A percentile compares a stretch with the other conserved stretches of the same genome.
These are phyloP conservation scores for Azolla pinnata DNA, from an alignment of 75 land plant genomes.

Conservation along the genomic window DNA sequence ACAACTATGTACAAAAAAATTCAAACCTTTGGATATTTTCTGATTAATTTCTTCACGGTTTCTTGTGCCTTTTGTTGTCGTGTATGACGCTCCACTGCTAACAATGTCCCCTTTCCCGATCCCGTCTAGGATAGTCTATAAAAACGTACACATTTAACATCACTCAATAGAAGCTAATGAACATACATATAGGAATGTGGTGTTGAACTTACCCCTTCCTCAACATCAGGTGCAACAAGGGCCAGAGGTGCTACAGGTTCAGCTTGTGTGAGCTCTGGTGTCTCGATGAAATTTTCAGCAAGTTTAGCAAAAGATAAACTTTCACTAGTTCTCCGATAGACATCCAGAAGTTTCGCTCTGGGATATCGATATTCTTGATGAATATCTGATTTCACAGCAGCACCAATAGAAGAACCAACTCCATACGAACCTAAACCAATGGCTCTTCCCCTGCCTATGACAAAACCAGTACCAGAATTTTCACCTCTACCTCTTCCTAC, in stretches of 20 bases:
- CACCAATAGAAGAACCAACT: slow-evolving; percentile 18
- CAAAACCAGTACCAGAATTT: slow-evolving; percentile 24
- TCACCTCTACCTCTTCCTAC: slow-evolving; percentile 60
- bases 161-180: too few relatives aligned
- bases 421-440: slow-evolving; percentile 14
- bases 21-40: too few relatives aligned
- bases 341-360: slow-evolving; percentile 74
- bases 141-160: too few relatives aligned
- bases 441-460: slow-evolving; percentile 53
- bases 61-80: slow-evolving; percentile 48
- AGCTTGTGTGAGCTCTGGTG: slow-evolving; percentile 47
- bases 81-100: slow-evolving; percentile 71
- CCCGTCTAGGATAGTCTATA: slow-evolving; percentile 57
- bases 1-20: too few relatives aligned
- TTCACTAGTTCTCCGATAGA: slow-evolving; percentile 32
- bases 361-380: slow-evolving; percentile 28
- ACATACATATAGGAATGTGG: not conserved
- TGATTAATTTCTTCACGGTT: slow-evolving; percentile 42
- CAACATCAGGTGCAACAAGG: slow-evolving; percentile 59
- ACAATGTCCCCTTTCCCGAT: slow-evolving; percentile 82
- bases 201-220: slow-evolving; percentile 56
- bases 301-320: slow-evolving; percentile 11
- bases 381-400: slow-evolving; percentile 18
- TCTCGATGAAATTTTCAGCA: slow-evolving; percentile 49
- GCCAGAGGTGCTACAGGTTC: slow-evolving; percentile 75